phyloP scores from a whole-genome alignment of 2,329 filamentous ascomycete species.

The Talaromyces sp. region DNA sequence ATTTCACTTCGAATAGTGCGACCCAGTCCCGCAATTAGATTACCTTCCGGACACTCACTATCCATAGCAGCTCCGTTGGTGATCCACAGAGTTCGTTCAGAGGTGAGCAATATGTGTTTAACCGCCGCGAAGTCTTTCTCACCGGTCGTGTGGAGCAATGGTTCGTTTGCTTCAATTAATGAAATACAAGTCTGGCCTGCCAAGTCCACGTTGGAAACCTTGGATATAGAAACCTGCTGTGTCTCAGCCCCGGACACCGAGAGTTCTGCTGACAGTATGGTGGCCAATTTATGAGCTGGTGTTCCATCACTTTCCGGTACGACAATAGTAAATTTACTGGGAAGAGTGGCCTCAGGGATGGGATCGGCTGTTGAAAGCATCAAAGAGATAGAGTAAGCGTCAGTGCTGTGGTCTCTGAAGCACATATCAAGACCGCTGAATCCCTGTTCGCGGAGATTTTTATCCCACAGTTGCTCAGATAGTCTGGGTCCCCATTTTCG shows the following conservation, averaged over 20 bases:
- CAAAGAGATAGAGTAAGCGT: neutral
- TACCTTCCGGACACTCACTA: neutral
- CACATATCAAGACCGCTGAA: neutral
- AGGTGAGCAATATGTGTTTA: neutral
- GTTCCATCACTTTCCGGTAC: neutral
- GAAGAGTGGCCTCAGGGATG: neutral
- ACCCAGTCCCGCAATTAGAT: neutral
- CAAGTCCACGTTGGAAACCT: neutral
- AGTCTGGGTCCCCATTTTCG: neutral
- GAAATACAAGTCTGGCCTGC: neutral
- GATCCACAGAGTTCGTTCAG: neutral
- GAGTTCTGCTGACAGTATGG: neutral
- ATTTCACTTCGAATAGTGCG: neutral
- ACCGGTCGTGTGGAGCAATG: neutral
- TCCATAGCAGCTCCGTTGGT: neutral
- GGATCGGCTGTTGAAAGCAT: neutral
- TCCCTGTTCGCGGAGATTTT: neutral
- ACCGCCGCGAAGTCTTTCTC: neutral
- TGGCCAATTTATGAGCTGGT: neutral
- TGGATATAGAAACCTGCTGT: neutral
- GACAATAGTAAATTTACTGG: neutral
- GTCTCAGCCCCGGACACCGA: neutral
- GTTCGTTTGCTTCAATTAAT: neutral
- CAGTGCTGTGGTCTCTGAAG: neutral
- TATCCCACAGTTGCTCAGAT: neutral